A percentile compares a stretch with the other conserved stretches of the same genome.
These are phyloP conservation scores for Rhodamnia argentea DNA, from an alignment of 345 rosid species.

Conservation along the genomic window DNA sequence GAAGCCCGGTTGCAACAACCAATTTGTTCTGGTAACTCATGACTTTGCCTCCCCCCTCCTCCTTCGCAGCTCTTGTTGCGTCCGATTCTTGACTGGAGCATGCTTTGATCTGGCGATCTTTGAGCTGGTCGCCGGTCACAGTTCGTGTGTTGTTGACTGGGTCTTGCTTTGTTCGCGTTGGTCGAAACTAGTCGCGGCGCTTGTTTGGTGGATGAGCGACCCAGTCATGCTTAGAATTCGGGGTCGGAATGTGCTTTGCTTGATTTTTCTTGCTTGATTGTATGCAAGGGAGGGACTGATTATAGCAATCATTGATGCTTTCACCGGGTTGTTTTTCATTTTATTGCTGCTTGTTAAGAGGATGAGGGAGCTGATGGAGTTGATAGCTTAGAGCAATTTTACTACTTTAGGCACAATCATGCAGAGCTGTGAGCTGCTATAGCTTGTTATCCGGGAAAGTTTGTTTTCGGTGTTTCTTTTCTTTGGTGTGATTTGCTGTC, in stretches of 20 bases:
- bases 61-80: conserved; percentile 9
- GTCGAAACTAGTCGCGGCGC: background rate
- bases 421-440: background rate
- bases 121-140: background rate
- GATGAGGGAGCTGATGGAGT: background rate
- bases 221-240: background rate
- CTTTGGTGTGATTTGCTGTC: background rate
- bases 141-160: background rate
- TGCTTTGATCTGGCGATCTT: conserved; percentile 4
- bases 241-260: background rate
- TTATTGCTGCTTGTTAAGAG: background rate
- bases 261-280: background rate
- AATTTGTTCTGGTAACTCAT: conserved; percentile 75
- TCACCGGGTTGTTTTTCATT: too few species aligned
- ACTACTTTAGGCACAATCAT: background rate
- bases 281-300: background rate
- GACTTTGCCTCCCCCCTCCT: conserved; percentile 3
- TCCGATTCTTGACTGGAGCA: conserved; percentile 15
- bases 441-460: background rate
- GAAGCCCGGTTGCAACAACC: conserved; percentile 98
- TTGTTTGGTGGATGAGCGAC: background rate
- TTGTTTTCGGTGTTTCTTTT: background rate
- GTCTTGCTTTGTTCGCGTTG: background rate
- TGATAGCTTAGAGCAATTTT: background rate
- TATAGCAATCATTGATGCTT: background rate